Conservation (phyloP, 1,284 basidiomycete genomes). For the Cryptococcus deneoformans region DNA sequence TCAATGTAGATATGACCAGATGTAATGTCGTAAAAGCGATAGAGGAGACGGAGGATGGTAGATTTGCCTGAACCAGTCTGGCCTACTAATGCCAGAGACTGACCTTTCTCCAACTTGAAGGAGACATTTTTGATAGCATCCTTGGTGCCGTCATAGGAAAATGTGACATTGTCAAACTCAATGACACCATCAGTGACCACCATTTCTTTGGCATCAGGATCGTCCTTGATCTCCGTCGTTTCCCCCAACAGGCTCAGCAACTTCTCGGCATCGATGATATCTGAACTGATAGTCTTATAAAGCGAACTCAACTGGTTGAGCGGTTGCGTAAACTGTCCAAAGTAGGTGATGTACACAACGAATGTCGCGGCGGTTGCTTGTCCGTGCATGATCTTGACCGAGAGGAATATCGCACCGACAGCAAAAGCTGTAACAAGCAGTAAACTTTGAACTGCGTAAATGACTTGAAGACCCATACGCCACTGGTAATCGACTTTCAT, state of each 20-base stretch:
- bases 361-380: conserved; percentile 90
- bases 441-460: conserved; percentile 92
- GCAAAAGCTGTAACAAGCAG: conserved; percentile 91
- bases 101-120: conserved; percentile 90
- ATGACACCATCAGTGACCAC: conserved; percentile 78
- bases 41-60: conserved; percentile 89
- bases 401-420: conserved; percentile 88
- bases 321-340: conserved; percentile 91
- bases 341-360: conserved; percentile 96
- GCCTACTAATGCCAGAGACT: conserved; percentile 94
- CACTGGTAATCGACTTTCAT: conserved; percentile 90
- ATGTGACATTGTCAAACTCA: conserved; percentile 87
- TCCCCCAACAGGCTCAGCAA: conserved; percentile 88
- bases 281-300: conserved; percentile 91
- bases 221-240: conserved; percentile 72
- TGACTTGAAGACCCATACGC: conserved; percentile 80
- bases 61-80: conserved; percentile 96
- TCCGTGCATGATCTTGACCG: conserved; percentile 86
- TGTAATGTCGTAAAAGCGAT: conserved; percentile 86
- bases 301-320: conserved; percentile 95
- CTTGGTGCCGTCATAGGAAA: conserved; percentile 83
- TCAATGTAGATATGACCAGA: conserved; percentile 71
- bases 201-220: conserved; percentile 66
- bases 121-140: conserved; percentile 84
- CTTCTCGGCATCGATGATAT: conserved; percentile 92